phyloP scores from a whole-genome alignment of 148 eudicot genomes.

The Rhododendron vialii region DNA sequence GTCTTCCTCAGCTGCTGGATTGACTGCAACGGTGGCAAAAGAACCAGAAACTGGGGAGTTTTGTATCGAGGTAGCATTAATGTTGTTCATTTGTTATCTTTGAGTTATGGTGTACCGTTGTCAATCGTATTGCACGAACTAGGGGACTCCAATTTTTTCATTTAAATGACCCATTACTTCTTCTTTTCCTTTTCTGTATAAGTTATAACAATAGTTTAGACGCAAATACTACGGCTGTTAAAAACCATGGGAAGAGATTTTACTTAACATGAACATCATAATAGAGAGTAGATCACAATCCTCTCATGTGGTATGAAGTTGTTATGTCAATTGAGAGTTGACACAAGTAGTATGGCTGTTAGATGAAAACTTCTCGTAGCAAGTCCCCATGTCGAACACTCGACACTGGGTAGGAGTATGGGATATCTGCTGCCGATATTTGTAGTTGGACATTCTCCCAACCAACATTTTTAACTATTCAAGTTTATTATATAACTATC shows the following conservation, averaged over 20 bases:
- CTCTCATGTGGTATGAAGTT: neutral
- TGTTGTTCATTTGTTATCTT: neutral
- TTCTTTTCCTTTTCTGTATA: neutral
- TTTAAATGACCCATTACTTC: neutral
- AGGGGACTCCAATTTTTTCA: neutral
- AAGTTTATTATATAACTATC: neutral
- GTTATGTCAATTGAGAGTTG: neutral
- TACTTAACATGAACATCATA: neutral
- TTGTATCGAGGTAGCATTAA: slow-evolving; percentile 82
- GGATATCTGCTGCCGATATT: neutral
- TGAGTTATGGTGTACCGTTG: neutral
- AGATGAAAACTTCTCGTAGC: neutral
- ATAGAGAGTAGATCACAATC: neutral
- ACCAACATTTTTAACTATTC: neutral
- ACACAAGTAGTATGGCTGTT: neutral
- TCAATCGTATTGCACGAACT: neutral
- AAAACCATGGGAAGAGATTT: slow-evolving; percentile 1
- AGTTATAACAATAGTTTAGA: too few relatives aligned
- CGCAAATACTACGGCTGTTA: neutral
- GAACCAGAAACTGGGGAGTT: slow-evolving; percentile 99
- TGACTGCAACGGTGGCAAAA: slow-evolving; percentile 99
- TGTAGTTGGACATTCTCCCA: neutral
- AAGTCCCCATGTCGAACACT: neutral
- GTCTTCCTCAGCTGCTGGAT: slow-evolving; percentile 98
- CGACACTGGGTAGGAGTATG: neutral